These are phyloP conservation scores for Starmerella floricola DNA, from an alignment of 805 yeast genomes.

Conservation along the genomic window DNA sequence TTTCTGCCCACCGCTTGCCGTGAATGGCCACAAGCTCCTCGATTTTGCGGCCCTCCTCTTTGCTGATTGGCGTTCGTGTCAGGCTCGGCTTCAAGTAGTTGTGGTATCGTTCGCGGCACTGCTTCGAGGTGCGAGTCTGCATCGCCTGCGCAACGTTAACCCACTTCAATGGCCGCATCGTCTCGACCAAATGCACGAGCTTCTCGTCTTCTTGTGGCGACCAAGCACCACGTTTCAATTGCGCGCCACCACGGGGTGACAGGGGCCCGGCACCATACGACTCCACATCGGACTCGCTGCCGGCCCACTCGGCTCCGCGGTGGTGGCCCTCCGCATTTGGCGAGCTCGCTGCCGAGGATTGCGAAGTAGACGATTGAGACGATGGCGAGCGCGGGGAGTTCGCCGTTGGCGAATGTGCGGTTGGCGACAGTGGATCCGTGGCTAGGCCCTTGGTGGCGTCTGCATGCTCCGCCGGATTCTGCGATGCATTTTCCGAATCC, in stretches of 20 bases:
- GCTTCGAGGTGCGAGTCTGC: constrained; percentile 75
- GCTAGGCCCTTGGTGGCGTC: not conserved
- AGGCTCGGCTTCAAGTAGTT: constrained; percentile 79
- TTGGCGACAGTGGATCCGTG: not conserved
- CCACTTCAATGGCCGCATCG: constrained; percentile 79
- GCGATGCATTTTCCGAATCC: too few species aligned
- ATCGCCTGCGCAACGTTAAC: constrained; percentile 66
- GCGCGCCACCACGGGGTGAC: constrained; percentile 1
- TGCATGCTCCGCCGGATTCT: not conserved
- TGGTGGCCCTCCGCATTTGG: not conserved
- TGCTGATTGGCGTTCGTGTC: constrained; percentile 69
- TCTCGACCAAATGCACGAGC: constrained; percentile 53
- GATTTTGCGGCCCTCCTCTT: constrained; percentile 71
- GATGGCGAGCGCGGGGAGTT: too few species aligned
- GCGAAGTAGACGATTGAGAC: not conserved
- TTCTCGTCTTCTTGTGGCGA: constrained; percentile 70
- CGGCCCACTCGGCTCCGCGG: not conserved
- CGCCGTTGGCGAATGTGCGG: not conserved
- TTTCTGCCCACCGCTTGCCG: constrained; percentile 91
- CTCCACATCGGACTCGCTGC: constrained; percentile 1
- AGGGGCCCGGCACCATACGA: not conserved
- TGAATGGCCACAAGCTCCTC: constrained; percentile 65
- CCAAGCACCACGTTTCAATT: constrained; percentile 66
- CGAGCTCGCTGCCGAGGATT: not conserved
- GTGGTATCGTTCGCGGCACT: constrained; percentile 82